Percentiles rank a stretch among this genome's conserved stretches.
These are phyloP conservation scores for Penicillium sp. DNA, from an alignment of 2,329 filamentous ascomycete species.

Conservation along the genomic window DNA sequence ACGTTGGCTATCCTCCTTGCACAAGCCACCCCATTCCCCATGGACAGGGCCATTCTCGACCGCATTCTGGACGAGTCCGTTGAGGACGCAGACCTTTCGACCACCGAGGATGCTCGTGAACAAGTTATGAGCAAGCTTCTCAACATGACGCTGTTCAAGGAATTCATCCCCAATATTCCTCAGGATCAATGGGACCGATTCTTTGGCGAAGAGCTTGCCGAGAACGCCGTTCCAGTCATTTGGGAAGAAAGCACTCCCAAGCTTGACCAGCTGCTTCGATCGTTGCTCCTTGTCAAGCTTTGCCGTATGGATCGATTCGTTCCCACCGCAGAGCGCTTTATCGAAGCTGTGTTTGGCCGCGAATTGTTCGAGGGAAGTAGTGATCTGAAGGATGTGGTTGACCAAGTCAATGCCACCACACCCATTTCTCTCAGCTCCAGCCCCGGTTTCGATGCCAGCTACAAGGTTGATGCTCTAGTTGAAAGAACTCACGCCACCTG, in stretches of 20 bases:
- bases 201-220: constrained; percentile 80
- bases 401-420: constrained; percentile 77
- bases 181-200: constrained; percentile 75
- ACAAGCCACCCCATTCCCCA: constrained; percentile 92
- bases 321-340: constrained; percentile 88
- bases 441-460: constrained; percentile 95
- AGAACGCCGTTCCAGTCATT: constrained; percentile 75
- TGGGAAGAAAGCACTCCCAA: constrained; percentile 67
- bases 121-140: constrained; percentile 68
- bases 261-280: constrained; percentile 74
- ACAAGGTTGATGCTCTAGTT: constrained; percentile 96
- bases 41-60: constrained; percentile 89
- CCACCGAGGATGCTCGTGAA: constrained; percentile 62
- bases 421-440: constrained; percentile 92
- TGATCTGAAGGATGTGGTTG: constrained; percentile 81
- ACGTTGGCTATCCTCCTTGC: constrained; percentile 93
- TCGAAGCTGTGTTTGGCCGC: constrained; percentile 78
- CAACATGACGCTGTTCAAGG: constrained; percentile 72
- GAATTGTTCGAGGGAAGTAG: constrained; percentile 80
- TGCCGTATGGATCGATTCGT: constrained; percentile 96
- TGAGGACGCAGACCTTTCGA: constrained; percentile 76
- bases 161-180: constrained; percentile 64
- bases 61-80: constrained; percentile 76
- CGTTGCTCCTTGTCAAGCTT: constrained; percentile 88
- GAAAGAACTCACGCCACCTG: constrained; percentile 79